phyloP scores from a whole-genome alignment of 139 green algal species.

The Coelastrella sp. region DNA sequence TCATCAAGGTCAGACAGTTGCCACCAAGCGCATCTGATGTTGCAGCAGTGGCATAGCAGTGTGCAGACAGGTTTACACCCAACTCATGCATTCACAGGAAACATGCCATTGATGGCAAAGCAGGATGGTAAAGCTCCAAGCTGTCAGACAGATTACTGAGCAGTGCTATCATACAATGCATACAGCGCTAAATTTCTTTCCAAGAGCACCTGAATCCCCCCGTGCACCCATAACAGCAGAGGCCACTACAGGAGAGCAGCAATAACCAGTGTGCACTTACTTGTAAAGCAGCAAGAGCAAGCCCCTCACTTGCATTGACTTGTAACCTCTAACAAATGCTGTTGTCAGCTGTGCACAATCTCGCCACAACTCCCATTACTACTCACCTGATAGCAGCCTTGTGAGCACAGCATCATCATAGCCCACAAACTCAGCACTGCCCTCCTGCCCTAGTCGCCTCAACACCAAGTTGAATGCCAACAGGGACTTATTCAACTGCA shows the following conservation, averaged over 20 bases:
- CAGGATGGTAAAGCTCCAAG: too few species aligned
- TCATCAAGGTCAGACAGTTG: conserved; percentile 68
- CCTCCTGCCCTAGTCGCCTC: conserved; percentile 42
- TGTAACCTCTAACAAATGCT: background rate
- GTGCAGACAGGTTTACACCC: too few species aligned
- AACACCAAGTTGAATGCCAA: conserved; percentile 41
- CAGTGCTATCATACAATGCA: too few species aligned
- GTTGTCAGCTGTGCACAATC: background rate
- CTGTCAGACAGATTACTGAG: too few species aligned
- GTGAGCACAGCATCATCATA: conserved; percentile 67
- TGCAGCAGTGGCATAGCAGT: background rate
- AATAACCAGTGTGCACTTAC: too few species aligned
- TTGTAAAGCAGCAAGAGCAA: background rate
- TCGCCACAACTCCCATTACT: background rate
- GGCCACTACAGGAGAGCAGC: too few species aligned
- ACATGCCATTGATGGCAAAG: too few species aligned
- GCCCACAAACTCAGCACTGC: conserved; percentile 54
- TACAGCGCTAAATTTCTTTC: too few species aligned
- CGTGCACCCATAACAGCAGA: too few species aligned
- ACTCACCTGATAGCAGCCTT: conserved; percentile 66
- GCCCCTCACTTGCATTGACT: too few species aligned
- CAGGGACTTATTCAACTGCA: conserved; percentile 61
- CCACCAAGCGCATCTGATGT: conserved; percentile 71
- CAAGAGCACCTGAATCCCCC: too few species aligned
- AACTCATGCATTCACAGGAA: too few species aligned